Conservation (phyloP, 2,329 filamentous ascomycete genomes). For the Tolypocladium album region DNA sequence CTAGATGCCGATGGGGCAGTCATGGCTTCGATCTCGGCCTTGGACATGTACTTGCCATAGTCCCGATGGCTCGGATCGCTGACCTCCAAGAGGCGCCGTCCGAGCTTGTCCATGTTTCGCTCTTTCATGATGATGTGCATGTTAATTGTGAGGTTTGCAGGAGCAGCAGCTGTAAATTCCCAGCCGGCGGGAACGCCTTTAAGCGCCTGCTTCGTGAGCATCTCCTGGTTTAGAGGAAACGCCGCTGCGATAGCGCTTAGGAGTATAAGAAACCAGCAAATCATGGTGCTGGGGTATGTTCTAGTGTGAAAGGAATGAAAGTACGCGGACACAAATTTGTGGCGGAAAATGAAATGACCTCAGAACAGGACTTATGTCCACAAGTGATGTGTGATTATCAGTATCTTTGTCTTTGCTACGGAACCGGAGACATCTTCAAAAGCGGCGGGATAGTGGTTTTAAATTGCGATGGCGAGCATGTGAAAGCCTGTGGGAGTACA, state of each 20-base stretch:
- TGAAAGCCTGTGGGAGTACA: not conserved
- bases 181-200: not conserved
- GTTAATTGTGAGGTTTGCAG: not conserved
- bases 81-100: not conserved
- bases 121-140: not conserved
- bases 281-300: not conserved
- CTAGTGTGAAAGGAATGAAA: not conserved
- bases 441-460: not conserved
- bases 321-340: not conserved
- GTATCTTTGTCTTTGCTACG: not conserved
- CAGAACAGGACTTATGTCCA: not conserved
- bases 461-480: not conserved
- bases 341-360: not conserved
- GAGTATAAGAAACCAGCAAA: not conserved
- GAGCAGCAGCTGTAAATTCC: not conserved
- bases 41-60: not conserved
- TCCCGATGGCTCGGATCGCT: not conserved
- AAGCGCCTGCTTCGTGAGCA: not conserved
- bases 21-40: not conserved
- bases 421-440: not conserved
- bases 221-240: not conserved
- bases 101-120: not conserved
- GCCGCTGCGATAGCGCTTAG: not conserved
- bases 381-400: not conserved
- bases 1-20: not conserved